A percentile compares a stretch with the other conserved stretches of the same genome.
Evolutionary conservation across 768 basidiomycete genomes (phyloP).

Genomic region (Gymnopilus dilepis): DNA sequence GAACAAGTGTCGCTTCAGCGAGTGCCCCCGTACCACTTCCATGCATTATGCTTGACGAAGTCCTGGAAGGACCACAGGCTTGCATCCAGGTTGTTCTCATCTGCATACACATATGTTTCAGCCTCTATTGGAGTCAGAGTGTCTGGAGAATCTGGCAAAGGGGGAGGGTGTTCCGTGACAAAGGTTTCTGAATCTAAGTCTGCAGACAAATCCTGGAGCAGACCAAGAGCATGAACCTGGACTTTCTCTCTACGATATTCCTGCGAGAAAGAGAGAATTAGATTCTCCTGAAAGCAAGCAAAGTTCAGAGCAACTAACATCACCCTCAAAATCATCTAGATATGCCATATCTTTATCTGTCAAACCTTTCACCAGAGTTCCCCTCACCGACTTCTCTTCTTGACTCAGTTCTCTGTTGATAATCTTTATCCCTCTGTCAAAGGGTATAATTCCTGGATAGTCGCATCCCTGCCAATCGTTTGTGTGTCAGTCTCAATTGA

Average conservation of each 20-base stretch:
- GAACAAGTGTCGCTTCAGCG: constrained; percentile 10
- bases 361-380: constrained; percentile 79
- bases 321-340: constrained; percentile 85
- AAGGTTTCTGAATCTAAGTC: constrained; percentile 39
- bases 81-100: constrained; percentile 50
- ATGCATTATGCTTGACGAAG: constrained; percentile 76
- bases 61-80: constrained; percentile 83
- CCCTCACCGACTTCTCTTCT: constrained; percentile 76
- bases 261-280: constrained; percentile 41
- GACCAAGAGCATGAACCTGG: constrained; percentile 58
- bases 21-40: constrained; percentile 71
- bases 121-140: constrained; percentile 46
- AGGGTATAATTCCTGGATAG: constrained; percentile 85
- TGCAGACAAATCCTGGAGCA: constrained; percentile 39
- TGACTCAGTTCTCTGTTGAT: constrained; percentile 53
- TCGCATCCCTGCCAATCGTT: constrained; percentile 61
- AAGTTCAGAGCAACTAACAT: constrained; percentile 47
- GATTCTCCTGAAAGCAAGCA: not conserved
- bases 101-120: constrained; percentile 76
- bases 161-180: constrained; percentile 47
- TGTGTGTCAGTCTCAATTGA: not conserved
- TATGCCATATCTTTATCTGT: constrained; percentile 62
- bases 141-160: constrained; percentile 42
- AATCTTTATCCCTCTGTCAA: constrained; percentile 49
- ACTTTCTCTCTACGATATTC: constrained; percentile 72